phyloP scores from a whole-genome alignment of 768 basidiomycete genomes.

The Tricholoma terreum region DNA sequence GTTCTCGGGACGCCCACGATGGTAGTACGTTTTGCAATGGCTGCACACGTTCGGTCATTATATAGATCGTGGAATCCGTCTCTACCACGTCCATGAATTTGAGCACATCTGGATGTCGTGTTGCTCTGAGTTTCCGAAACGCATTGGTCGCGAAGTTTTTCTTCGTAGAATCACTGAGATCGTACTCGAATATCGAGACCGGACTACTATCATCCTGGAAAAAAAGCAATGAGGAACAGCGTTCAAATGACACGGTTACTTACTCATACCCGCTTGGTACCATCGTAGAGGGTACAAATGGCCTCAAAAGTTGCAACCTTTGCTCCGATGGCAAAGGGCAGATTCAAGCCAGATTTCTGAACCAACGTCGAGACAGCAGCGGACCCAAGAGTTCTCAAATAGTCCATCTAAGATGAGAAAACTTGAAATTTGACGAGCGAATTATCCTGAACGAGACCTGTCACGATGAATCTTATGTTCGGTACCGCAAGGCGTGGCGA shows the following conservation, averaged over 20 bases:
- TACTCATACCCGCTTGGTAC: slow-evolving; percentile 70
- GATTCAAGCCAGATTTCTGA: slow-evolving; percentile 86
- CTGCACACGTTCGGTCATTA: slow-evolving; percentile 92
- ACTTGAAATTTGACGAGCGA: too few relatives aligned
- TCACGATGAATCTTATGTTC: too few relatives aligned
- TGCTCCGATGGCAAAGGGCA: slow-evolving; percentile 82
- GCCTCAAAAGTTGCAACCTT: slow-evolving; percentile 67
- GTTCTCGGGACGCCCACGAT: slow-evolving; percentile 57
- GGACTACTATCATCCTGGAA: slow-evolving; percentile 79
- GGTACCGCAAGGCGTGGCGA: too few relatives aligned
- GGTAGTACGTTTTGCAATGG: slow-evolving; percentile 65
- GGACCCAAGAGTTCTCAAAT: slow-evolving; percentile 76
- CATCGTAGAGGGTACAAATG: slow-evolving; percentile 87
- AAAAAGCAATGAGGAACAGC: slow-evolving; percentile 12
- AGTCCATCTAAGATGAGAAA: slow-evolving; percentile 63
- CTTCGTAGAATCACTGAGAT: slow-evolving; percentile 58
- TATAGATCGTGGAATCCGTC: slow-evolving; percentile 81
- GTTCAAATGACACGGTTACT: slow-evolving; percentile 10
- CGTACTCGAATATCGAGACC: slow-evolving; percentile 93
- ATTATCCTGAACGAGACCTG: too few relatives aligned
- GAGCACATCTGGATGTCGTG: slow-evolving; percentile 93
- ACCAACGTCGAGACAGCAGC: slow-evolving; percentile 89
- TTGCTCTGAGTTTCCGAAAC: slow-evolving; percentile 83
- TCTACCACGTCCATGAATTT: slow-evolving; percentile 94
- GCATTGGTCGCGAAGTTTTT: slow-evolving; percentile 83